These are phyloP conservation scores for Dothidotthia symphoricarpi DNA, from an alignment of 2,329 filamentous ascomycete species.

Conservation along the genomic window DNA sequence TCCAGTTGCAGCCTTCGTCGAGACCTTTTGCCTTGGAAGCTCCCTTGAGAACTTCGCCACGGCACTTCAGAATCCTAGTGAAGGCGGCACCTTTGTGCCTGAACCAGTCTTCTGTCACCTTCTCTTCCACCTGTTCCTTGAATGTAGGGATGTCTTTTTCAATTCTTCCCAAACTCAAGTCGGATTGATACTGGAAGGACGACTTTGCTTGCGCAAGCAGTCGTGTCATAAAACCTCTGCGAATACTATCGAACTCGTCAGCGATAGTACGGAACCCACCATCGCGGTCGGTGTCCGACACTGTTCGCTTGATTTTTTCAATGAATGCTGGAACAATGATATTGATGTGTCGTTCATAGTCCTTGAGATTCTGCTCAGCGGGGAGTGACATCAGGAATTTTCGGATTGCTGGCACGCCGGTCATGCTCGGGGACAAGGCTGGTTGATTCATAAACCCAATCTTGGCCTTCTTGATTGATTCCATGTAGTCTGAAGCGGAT, in stretches of 20 bases:
- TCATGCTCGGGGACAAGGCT: conserved; percentile 9
- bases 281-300: conserved; percentile 11
- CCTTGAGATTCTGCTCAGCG: conserved; percentile 12
- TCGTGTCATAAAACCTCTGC: background rate
- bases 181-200: background rate
- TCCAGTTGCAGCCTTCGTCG: conserved; percentile 18
- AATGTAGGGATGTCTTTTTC: background rate
- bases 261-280: conserved; percentile 16
- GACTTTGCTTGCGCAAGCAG: background rate
- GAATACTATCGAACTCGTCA: conserved; percentile 9
- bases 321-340: conserved; percentile 7
- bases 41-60: conserved; percentile 11
- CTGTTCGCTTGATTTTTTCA: conserved; percentile 12
- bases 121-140: conserved; percentile 6
- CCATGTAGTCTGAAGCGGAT: conserved; percentile 20
- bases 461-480: conserved; percentile 15
- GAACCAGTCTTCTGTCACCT: conserved; percentile 8
- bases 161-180: conserved; percentile 2
- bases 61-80: conserved; percentile 14
- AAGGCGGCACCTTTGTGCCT: conserved; percentile 8
- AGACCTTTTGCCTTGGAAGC: conserved; percentile 19
- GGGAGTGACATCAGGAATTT: conserved; percentile 13
- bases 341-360: conserved; percentile 12
- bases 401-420: conserved; percentile 18
- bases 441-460: conserved; percentile 13